Evolutionary conservation across 352 stramenopile species (phyloP).

Genomic region (Phytophthora brassicae): DNA sequence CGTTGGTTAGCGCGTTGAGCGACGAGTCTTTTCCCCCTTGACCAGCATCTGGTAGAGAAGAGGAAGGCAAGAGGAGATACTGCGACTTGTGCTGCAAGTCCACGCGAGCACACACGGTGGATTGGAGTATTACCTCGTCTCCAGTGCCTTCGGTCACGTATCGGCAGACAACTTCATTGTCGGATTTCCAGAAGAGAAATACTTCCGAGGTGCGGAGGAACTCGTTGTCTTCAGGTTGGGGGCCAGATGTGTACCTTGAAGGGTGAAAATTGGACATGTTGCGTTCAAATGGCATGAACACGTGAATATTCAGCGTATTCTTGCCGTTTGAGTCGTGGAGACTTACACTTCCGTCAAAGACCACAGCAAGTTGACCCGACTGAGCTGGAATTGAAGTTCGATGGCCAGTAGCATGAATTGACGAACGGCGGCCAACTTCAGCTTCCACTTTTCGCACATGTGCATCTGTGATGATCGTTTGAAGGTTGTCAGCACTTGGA

Average conservation of each 20-base stretch:
- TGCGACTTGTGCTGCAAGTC: conserved; percentile 47
- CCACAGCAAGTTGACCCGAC: conserved; percentile 41
- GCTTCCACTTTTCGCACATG: conserved; percentile 49
- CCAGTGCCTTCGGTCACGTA: conserved; percentile 58
- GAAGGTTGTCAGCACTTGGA: too few species aligned
- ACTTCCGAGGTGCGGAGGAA: conserved; percentile 45
- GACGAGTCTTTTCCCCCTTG: conserved; percentile 28
- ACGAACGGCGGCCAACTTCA: conserved; percentile 28
- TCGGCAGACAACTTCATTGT: conserved; percentile 60
- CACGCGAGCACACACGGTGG: conserved; percentile 46
- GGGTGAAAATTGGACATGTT: conserved; percentile 3
- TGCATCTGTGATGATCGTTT: conserved; percentile 51
- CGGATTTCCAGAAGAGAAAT: conserved; percentile 66
- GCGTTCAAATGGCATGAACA: conserved; percentile 25
- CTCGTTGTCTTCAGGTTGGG: conserved; percentile 30
- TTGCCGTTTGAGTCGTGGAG: conserved; percentile 46
- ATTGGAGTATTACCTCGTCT: conserved; percentile 71
- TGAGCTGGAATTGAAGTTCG: conserved; percentile 26
- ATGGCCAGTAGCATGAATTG: conserved; percentile 12
- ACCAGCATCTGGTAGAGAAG: background rate
- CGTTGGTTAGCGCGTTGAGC: conserved; percentile 68
- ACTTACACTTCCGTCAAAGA: conserved; percentile 57
- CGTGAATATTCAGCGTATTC: conserved; percentile 45
- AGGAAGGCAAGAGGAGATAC: conserved; percentile 34
- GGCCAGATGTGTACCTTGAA: conserved; percentile 22